Conservation (phyloP, 2,329 filamentous ascomycete species). For the Chrysoporthe austroafricana region DNA sequence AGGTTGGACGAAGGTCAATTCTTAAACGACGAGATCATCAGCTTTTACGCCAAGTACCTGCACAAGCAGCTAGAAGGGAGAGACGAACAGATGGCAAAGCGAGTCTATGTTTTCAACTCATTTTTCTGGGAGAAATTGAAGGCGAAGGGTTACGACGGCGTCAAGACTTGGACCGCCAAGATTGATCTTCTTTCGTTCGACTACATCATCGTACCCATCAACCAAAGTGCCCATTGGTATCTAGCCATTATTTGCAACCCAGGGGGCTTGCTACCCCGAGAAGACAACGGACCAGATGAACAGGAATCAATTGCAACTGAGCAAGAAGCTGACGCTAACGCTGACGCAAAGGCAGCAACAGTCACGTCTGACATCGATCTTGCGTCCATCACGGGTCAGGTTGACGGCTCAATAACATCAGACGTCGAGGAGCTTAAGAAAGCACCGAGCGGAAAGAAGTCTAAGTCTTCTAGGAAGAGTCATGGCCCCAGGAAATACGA, state of each 20-base stretch:
- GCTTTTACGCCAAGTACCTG: slow-evolving; percentile 81
- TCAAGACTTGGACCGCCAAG: slow-evolving; percentile 85
- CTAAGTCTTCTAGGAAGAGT: slow-evolving; percentile 36
- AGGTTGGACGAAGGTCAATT: slow-evolving; percentile 83
- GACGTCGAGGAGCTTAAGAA: not conserved
- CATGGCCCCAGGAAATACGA: slow-evolving; percentile 47
- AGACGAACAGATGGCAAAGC: slow-evolving; percentile 59
- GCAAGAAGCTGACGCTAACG: slow-evolving; percentile 9
- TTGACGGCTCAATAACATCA: slow-evolving; percentile 10
- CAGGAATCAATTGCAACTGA: not conserved
- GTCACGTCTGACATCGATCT: slow-evolving; percentile 15
- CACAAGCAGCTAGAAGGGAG: slow-evolving; percentile 62
- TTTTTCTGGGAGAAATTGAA: slow-evolving; percentile 86
- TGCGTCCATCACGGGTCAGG: slow-evolving; percentile 16
- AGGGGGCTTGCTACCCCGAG: slow-evolving; percentile 56
- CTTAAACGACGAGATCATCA: slow-evolving; percentile 90
- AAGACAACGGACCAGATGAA: not conserved
- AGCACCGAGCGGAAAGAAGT: slow-evolving; percentile 24
- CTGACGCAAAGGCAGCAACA: slow-evolving; percentile 21
- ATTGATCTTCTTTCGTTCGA: slow-evolving; percentile 84
- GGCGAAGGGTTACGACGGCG: slow-evolving; percentile 82
- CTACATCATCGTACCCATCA: slow-evolving; percentile 90
- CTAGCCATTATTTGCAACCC: slow-evolving; percentile 94
- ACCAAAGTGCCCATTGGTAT: slow-evolving; percentile 89
- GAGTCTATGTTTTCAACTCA: slow-evolving; percentile 88